Base-by-base conservation (phyloP, 2,329 filamentous ascomycete species). In the Aspergillus sp. region DNA sequence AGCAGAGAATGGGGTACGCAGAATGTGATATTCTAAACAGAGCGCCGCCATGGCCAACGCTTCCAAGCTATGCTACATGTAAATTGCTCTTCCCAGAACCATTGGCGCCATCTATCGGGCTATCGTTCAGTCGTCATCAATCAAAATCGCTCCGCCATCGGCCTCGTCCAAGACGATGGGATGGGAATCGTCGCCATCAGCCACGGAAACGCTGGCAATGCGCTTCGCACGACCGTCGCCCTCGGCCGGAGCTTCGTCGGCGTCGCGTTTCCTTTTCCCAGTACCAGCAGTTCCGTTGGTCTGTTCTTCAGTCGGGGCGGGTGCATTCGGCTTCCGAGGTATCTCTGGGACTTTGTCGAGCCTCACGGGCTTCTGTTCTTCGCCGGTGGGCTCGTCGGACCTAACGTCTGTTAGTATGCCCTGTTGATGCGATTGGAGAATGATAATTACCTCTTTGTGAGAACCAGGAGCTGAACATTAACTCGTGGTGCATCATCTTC, bases 401-500 rank as follows among this genome's bases (percentile, higher is more conserved):
- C 68, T 71, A 40, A 6, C 11, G n/a, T 14, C 3, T 45, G 34
- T 64, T 51, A 62, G 61, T 53, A 50, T 53, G 25, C 45, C 29
- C n/a, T 14, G 3, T n/a, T 19, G 5, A 29, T 4, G 45, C 19
- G 11, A 38, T 2, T 3, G 10, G 16, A 10, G 38, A 32, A 16
- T 10, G 13, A 25, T 34, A 63, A 63, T 58, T 58, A 73, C 71
- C 58, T 63, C 57, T 68, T 63, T 20, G 63, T 64, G 19, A 84
- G 81, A 16, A 68, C 53, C 10, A 65, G 23, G 13, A 97, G 77
- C 47, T 93, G 81, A 2, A 97, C 80, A 58, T 97, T 93, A 50
- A 96, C 87, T 55, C 88, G 86, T 0, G 88, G 81, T 45, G 71
- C 59, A 3, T 70, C 60, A 49, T 92, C 88, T 52, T 95, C 82